Evolutionary conservation across 257 asterid genomes (phyloP).

Genomic region (Nicotiana tabacum): DNA sequence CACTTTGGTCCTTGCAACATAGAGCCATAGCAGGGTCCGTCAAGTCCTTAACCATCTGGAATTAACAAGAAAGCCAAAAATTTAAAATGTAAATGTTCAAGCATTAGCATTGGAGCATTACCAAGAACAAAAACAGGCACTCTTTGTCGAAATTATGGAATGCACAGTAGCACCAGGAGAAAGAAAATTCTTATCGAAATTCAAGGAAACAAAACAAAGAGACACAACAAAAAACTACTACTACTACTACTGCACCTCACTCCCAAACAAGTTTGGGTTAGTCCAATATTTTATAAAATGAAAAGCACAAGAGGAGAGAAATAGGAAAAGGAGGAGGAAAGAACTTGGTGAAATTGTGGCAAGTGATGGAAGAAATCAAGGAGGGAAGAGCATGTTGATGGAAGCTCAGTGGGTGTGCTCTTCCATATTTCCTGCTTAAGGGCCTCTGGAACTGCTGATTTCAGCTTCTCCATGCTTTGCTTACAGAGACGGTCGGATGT

Average conservation of each 20-base stretch:
- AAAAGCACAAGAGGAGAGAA: neutral
- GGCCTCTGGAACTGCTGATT: constrained; percentile 53
- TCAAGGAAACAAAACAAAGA: neutral
- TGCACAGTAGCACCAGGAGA: neutral
- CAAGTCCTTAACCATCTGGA: constrained; percentile 70
- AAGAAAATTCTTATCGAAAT: neutral
- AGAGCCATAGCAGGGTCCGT: constrained; percentile 57
- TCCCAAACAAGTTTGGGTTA: too few relatives aligned
- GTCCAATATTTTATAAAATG: too few relatives aligned
- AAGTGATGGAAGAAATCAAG: constrained; percentile 48
- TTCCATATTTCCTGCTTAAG: constrained; percentile 42
- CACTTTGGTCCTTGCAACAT: constrained; percentile 62
- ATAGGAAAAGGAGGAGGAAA: neutral
- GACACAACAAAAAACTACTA: neutral
- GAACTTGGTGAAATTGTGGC: constrained; percentile 72
- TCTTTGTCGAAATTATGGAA: neutral
- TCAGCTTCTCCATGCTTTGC: constrained; percentile 71
- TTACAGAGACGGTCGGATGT: too few relatives aligned
- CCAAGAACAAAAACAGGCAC: neutral
- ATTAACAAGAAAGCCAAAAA: neutral
- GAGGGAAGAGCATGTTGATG: constrained; percentile 58
- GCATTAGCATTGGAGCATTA: neutral
- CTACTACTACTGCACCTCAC: too few relatives aligned
- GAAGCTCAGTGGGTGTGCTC: constrained; percentile 43
- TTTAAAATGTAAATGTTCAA: neutral